phyloP scores from a whole-genome alignment of 495 filamentous ascomycete genomes.

The Lophiotrema nucula region DNA sequence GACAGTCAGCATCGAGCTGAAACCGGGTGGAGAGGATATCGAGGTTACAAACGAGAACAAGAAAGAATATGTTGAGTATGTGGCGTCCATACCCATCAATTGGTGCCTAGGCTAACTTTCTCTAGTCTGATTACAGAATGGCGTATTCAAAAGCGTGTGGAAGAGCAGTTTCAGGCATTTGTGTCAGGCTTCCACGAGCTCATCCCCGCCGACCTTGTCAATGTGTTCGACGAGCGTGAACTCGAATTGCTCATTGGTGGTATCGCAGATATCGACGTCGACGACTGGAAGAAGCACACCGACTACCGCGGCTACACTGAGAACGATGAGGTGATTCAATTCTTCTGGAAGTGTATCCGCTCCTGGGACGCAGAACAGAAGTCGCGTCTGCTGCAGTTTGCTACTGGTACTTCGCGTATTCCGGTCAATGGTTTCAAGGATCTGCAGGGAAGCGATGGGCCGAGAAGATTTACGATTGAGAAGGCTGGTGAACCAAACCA shows the following conservation, averaged over 20 bases:
- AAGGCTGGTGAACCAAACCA: conserved; percentile 88
- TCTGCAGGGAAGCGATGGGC: conserved; percentile 94
- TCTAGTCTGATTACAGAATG: conserved; percentile 91
- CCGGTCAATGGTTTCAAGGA: conserved; percentile 99
- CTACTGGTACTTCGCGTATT: conserved; percentile 95
- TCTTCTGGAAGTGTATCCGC: conserved; percentile 96
- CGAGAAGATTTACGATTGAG: conserved; percentile 94
- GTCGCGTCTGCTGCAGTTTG: conserved; percentile 91
- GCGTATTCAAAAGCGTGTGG: conserved; percentile 97
- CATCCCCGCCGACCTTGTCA: conserved; percentile 93
- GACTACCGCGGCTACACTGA: conserved; percentile 99
- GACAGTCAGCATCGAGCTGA: conserved; percentile 85
- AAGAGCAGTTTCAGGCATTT: conserved; percentile 98
- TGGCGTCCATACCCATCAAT: background rate
- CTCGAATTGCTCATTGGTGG: conserved; percentile 95
- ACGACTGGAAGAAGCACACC: conserved; percentile 99
- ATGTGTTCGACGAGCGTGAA: conserved; percentile 98
- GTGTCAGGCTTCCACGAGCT: conserved; percentile 96
- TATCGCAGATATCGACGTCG: conserved; percentile 98
- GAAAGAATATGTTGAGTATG: conserved; percentile 61
- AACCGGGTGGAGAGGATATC: conserved; percentile 84
- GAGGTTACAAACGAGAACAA: conserved; percentile 78
- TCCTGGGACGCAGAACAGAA: conserved; percentile 99
- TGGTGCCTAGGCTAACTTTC: conserved; percentile 14
- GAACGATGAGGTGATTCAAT: conserved; percentile 90